phyloP scores from a whole-genome alignment of 345 rosid genomes.

The Combretum micranthum region DNA sequence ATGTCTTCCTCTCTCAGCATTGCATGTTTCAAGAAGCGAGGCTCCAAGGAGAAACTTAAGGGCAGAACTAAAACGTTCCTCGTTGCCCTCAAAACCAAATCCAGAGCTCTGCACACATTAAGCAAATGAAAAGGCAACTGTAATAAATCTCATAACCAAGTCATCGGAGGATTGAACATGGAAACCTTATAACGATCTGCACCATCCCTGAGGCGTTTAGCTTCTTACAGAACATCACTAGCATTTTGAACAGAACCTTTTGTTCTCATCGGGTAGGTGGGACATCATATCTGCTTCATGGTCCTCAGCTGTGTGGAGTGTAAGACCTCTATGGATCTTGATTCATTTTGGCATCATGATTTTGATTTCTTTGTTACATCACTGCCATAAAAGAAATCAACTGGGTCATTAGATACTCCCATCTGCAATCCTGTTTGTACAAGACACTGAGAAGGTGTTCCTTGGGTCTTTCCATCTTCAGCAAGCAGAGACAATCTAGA shows the following conservation, averaged over 20 bases:
- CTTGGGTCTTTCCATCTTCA: conserved; percentile 14
- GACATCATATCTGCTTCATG: conserved; percentile 18
- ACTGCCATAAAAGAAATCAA: conserved; percentile 27
- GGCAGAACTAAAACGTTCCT: conserved; percentile 61
- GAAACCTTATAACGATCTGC: conserved; percentile 65
- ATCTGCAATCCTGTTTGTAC: conserved; percentile 8
- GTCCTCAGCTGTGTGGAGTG: no score
- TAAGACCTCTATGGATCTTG: conserved; percentile 22
- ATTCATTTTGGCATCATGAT: conserved; percentile 17
- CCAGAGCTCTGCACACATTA: conserved; percentile 33
- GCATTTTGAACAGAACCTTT: conserved; percentile 36
- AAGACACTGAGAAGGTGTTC: conserved; percentile 5
- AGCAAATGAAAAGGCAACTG: neutral
- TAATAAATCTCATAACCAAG: neutral
- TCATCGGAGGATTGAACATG: neutral
- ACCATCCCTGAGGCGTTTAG: conserved; percentile 37
- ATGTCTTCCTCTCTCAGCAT: conserved; percentile 29
- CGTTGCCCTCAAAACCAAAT: no score
- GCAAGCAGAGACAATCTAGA: conserved; percentile 7
- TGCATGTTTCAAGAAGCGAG: conserved; percentile 48
- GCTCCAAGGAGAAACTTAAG: conserved; percentile 68
- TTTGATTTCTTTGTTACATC: conserved; percentile 19
- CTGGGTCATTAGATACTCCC: conserved; percentile 9
- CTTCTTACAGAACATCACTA: conserved; percentile 41
- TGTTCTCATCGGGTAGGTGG: conserved; percentile 22